A percentile compares a stretch with the other conserved stretches of the same genome.
Conservation (phyloP, 345 rosid genomes). For the Camelina hispida region DNA sequence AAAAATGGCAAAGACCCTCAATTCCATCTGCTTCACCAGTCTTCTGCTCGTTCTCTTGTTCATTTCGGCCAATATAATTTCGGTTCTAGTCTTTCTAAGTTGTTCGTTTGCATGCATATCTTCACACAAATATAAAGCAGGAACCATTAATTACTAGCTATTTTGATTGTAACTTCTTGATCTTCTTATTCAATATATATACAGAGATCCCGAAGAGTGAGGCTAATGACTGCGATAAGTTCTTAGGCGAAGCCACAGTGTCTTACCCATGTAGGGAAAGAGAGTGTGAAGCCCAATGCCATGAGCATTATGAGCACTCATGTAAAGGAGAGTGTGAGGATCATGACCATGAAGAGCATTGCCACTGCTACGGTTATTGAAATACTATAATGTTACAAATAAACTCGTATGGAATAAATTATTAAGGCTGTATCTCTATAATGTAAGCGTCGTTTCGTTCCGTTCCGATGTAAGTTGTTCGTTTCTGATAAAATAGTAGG, state of each 20-base stretch:
- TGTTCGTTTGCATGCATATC: neutral
- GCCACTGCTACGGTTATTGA: conserved; percentile 32
- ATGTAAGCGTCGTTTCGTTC: conserved; percentile 5
- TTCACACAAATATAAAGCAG: neutral
- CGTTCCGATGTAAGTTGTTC: conserved; percentile 1
- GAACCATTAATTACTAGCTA: neutral
- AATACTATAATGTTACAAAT: neutral
- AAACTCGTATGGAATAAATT: neutral
- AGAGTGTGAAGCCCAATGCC: conserved; percentile 19
- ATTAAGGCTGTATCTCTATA: neutral
- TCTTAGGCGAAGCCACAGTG: conserved; percentile 17
- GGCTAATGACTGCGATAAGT: conserved; percentile 2
- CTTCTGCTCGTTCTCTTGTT: conserved; percentile 31
- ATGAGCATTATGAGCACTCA: conserved; percentile 17
- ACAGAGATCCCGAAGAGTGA: conserved; percentile 21
- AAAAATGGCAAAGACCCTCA: conserved; percentile 31
- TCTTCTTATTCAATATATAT: neutral
- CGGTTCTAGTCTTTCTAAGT: neutral
- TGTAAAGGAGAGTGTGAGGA: conserved; percentile 40
- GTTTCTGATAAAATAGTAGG: neutral
- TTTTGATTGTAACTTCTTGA: neutral
- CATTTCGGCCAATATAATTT: conserved; percentile 29
- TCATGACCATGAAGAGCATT: conserved; percentile 19
- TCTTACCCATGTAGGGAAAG: conserved; percentile 21
- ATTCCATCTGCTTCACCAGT: conserved; percentile 27